Base-by-base conservation (phyloP, 352 stramenopile species). In the Pythium grandisporangium region DNA sequence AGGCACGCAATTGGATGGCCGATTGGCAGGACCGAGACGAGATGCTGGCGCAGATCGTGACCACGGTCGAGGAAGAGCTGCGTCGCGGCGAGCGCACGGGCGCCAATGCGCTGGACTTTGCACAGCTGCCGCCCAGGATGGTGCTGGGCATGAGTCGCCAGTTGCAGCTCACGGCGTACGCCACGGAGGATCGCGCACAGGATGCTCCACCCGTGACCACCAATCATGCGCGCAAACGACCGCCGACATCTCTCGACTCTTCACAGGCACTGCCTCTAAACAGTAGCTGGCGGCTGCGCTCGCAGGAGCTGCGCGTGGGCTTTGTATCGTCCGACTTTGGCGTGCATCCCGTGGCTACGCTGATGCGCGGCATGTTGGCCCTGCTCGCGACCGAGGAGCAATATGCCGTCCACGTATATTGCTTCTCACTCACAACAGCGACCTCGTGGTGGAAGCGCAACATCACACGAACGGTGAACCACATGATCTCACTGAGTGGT, bases 301-400 rank as follows among this genome's bases (percentile, higher is more conserved):
- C 66, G 0, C 38, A 53, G 1, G 47, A 61, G 19, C 40, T 85
- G 2, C 67, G 70, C 1, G 40, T 86, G 20, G 78, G 78, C 4
- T 92, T 92, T 32, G 57, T 90, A 12, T 88, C 75, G 21, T 84
- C 79, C 1, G 82, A 94, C 42, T 90, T 93, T 55, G 79, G 77
- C 7, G 43, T 92, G 3, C 82, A 94, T 45, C 82, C 82, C 0
- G 73, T 94, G 8, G 63, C 72, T 19, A 70, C 65, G 16, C 47
- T 92, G 5, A 49, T 94, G 35, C 67, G 79, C 2, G 79, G 82
- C 0, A 50, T 91, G 13, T 38, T 92, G 11, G 46, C 63, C 3
- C 54, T 77, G 36, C 58, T 91, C 0, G 51, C 72, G 7, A 17
- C 29, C 5, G 46, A 50, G 16, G 22, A 40, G 0, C 35, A 61